Evolutionary conservation across 2,329 filamentous ascomycete species (phyloP), one percentile per base, ranked within the genome.

Genomic region (Xylariomycetidae sp.): DNA sequence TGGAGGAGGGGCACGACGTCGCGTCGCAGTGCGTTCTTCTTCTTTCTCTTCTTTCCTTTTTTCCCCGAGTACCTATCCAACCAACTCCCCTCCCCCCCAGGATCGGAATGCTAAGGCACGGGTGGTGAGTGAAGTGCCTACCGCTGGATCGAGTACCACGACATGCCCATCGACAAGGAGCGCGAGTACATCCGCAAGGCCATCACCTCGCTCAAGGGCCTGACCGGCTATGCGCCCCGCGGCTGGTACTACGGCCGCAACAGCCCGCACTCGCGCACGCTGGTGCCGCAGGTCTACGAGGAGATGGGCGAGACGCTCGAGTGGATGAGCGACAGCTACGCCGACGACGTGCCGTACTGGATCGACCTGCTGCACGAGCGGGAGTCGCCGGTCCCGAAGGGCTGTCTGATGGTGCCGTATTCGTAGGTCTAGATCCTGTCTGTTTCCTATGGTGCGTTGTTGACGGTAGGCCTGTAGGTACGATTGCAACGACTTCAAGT

Each of bases 291-390:
- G 40, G 62, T 68, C 3, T 72, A 67, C 49, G 63, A 68, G 39
- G 70, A 74, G 49, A 65, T 74, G 58, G 65, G 67, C 4, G 62
- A 67, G 31, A 60, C 62, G 35, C 58, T 75, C 0, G 47, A 72
- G 0, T 75, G 68, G 60, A 59, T 61, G 15, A 59, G 56, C 12
- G 71, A 76, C 40, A 62, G 60, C 0, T 75, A 74, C 38, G 67
- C 68, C 10, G 72, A 75, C 37, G 71, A 75, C 37, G 54, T 74
- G 5, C 70, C 71, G 0, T 74, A 74, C 49, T 74, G 70, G 71
- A 57, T 66, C 4, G 70, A 74, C 44, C 51, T 74, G 2, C 68
- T 69, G 0, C 54, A 60, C 19, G 72, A 75, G 51, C 54, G 60
- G 6, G 51, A 59, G 8, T 54, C 51, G 10, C 40, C 49, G 0